Base-by-base conservation (phyloP, 352 stramenopile genomes). In the Phytophthora multivora region DNA sequence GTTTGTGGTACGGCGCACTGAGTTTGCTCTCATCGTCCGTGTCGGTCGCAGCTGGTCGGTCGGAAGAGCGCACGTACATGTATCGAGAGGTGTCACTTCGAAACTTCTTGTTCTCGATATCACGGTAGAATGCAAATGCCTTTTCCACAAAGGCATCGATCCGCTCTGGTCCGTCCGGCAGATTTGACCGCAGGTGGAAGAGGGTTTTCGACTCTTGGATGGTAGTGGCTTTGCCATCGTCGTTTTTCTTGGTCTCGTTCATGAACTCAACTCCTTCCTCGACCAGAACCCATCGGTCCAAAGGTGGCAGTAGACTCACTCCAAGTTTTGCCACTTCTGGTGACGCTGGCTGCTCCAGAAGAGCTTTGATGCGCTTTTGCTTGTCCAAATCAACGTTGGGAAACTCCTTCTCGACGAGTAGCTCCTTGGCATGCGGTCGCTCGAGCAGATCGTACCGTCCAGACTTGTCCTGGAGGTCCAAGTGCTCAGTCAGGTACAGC, bases 371-470 rank as follows among this genome's bases (percentile, higher is more conserved):
- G 5, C 38, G 36, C n/a, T 71, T 75, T 21, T 47, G 49, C 40
- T 63, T 73, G 16, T 60, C 30, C 28, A 71, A 42, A 25, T 69
- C 66, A n/a, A 60, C 6, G 16, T 60, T 40, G 0, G 3, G 6
- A 6, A 66, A 60, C 11, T 66, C 49, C 5, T 54, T 60, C 18
- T 66, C 50, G 2, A 30, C 13, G 23, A 66, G 48, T 10, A 60
- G 18, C 12, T 53, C 49, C 41, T 59, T 60, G 11, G 58, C 41
- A 31, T 53, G 26, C 4, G 59, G 43, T 5, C 52, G 28, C 39
- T 85, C 76, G 31, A 83, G 39, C 18, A 88, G 61, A 33, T 81
- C 70, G 61, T 85, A 86, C 23, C 63, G 56, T 2, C 49, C 69
- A 13, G 67, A 63, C 53, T 74, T 75, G 40, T 70, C 51, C 21